These are phyloP conservation scores for Komagataella phaffii DNA, from an alignment of 805 yeast species.

Conservation along the genomic window DNA sequence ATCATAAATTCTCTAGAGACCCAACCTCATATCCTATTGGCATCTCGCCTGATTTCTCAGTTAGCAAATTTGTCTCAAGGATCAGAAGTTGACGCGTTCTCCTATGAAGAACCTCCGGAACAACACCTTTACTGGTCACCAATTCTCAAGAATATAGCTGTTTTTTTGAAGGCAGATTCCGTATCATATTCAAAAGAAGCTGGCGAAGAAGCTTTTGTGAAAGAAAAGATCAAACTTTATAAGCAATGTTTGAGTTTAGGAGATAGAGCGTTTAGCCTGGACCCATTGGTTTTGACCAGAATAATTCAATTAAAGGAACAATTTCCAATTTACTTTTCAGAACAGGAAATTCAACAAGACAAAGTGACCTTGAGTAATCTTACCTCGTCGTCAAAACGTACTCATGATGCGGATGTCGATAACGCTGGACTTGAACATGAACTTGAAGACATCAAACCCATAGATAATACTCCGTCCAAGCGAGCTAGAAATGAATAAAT, in stretches of 20 bases:
- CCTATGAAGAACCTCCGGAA: not conserved
- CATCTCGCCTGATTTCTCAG: not conserved
- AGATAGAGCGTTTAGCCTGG: not conserved
- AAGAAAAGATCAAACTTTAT: not conserved
- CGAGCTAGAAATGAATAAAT: not conserved
- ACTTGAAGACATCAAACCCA: not conserved
- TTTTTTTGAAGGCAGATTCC: not conserved
- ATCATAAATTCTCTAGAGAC: not conserved
- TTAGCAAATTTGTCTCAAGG: not conserved
- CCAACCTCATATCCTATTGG: not conserved
- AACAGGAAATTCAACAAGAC: not conserved
- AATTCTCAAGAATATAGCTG: not conserved
- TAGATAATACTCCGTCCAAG: not conserved
- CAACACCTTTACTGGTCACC: not conserved
- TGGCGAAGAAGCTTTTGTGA: not conserved
- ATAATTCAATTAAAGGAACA: not conserved
- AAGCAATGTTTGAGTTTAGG: not conserved
- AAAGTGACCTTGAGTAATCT: not conserved
- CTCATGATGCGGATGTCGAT: not conserved
- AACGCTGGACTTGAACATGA: not conserved
- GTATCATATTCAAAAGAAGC: not conserved
- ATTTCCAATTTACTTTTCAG: not conserved
- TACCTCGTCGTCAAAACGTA: not conserved
- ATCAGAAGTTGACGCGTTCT: not conserved
- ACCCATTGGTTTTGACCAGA: not conserved